These are phyloP conservation scores for Ascochyta clinopodiicola DNA, from an alignment of 2,329 filamentous ascomycete species.

Conservation along the genomic window DNA sequence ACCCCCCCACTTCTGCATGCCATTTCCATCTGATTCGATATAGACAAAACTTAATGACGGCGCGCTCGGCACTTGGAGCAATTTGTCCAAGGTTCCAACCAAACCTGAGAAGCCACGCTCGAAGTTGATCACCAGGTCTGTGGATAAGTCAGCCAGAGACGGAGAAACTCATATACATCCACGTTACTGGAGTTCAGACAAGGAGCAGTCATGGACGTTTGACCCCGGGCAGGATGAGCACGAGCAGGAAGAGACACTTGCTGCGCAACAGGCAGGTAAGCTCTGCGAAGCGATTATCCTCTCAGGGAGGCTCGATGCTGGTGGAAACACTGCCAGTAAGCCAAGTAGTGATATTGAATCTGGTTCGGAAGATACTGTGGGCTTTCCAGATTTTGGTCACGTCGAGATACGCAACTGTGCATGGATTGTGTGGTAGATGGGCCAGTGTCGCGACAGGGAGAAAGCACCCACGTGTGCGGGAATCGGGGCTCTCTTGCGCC, in stretches of 20 bases:
- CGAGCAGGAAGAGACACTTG: background rate
- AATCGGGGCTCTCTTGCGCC: background rate
- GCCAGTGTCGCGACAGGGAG: background rate
- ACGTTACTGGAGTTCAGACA: background rate
- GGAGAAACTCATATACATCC: background rate
- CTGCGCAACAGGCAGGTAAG: background rate
- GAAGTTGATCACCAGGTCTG: background rate
- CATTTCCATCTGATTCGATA: background rate
- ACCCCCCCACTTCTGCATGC: background rate
- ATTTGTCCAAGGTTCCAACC: background rate
- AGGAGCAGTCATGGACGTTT: background rate
- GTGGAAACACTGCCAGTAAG: background rate
- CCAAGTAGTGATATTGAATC: background rate
- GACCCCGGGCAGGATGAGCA: background rate
- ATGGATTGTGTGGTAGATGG: background rate
- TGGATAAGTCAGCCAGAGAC: background rate
- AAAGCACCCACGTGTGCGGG: background rate
- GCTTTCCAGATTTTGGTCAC: background rate
- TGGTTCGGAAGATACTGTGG: background rate
- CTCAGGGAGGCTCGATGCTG: background rate
- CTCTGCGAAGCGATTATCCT: background rate
- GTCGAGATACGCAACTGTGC: background rate
- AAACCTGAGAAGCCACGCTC: background rate
- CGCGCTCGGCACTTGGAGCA: background rate
- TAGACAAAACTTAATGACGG: background rate